A percentile compares a stretch with the other conserved stretches of the same genome.
These are phyloP conservation scores for Pseudovirgaria hyperparasitica DNA, from an alignment of 2,329 filamentous ascomycete genomes.

Conservation along the genomic window DNA sequence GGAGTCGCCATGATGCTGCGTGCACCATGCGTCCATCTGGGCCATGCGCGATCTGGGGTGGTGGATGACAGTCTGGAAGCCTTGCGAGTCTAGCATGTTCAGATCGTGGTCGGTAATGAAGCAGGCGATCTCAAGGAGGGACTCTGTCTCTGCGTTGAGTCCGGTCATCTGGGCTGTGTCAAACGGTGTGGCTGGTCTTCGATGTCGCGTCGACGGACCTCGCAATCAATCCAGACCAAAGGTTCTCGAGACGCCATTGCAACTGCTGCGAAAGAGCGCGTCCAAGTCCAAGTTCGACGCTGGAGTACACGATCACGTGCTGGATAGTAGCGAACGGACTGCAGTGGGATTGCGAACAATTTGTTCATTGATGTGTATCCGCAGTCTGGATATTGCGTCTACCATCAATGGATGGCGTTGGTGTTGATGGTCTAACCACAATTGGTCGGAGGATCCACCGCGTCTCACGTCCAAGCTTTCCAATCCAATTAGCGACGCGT, in stretches of 20 bases:
- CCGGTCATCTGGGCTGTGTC: slow-evolving; percentile 68
- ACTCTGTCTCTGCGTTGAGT: slow-evolving; percentile 62
- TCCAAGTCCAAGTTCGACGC: too few relatives aligned
- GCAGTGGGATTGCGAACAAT: too few relatives aligned
- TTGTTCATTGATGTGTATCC: too few relatives aligned
- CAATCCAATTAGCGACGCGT: slow-evolving; percentile 6
- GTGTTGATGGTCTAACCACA: not conserved
- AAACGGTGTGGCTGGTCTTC: slow-evolving; percentile 6
- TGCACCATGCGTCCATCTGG: slow-evolving; percentile 84
- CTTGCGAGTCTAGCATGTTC: slow-evolving; percentile 58
- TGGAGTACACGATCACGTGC: too few relatives aligned
- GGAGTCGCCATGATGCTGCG: slow-evolving; percentile 61
- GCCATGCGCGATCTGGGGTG: slow-evolving; percentile 58
- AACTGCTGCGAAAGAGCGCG: too few relatives aligned
- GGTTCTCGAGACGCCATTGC: slow-evolving; percentile 46
- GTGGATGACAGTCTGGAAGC: slow-evolving; percentile 72
- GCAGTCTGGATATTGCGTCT: too few relatives aligned
- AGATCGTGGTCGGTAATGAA: slow-evolving; percentile 77
- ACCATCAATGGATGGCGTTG: too few relatives aligned
- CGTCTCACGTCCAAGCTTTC: slow-evolving; percentile 1
- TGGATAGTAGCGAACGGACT: too few relatives aligned
- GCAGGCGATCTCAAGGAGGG: slow-evolving; percentile 85
- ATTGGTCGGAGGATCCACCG: slow-evolving; percentile 1
- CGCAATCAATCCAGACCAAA: slow-evolving; percentile 78
- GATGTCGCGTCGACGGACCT: slow-evolving; percentile 30